Conservation (phyloP, 108 stramenopile genomes). For the Nitzschia sp. region DNA sequence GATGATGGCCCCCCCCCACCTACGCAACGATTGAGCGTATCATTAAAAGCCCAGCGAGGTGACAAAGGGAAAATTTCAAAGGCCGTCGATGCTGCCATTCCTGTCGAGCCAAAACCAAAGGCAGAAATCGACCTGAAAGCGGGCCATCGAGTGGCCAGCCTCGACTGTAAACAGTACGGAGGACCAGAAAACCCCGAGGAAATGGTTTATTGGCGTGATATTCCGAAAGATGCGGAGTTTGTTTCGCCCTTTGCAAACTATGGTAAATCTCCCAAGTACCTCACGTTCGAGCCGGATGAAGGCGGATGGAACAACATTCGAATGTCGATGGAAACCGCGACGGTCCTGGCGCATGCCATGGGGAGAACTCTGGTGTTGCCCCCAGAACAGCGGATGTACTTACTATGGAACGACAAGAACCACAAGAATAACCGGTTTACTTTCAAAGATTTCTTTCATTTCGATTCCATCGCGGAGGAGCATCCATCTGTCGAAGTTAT, state of each 20-base stretch:
- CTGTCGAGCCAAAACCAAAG: not conserved
- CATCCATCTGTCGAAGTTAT: constrained; percentile 80
- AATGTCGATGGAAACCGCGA: constrained; percentile 91
- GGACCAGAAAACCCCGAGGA: constrained; percentile 54
- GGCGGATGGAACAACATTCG: constrained; percentile 98
- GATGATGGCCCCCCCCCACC: not conserved
- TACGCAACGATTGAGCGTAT: not conserved
- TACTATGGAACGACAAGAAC: constrained; percentile 20
- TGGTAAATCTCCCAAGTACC: constrained; percentile 44
- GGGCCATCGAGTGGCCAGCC: constrained; percentile 23
- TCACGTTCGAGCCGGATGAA: constrained; percentile 90
- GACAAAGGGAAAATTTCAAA: not conserved
- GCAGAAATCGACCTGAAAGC: not conserved
- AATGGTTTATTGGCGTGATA: constrained; percentile 89
- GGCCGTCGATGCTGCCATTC: not conserved
- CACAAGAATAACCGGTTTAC: constrained; percentile 63
- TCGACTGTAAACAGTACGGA: constrained; percentile 50
- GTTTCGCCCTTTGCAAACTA: constrained; percentile 49
- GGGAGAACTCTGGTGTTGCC: constrained; percentile 91
- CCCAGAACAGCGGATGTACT: constrained; percentile 72
- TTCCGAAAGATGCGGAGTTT: constrained; percentile 61
- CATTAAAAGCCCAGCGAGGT: not conserved
- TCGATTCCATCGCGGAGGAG: constrained; percentile 66
- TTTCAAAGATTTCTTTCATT: constrained; percentile 81
- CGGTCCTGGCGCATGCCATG: constrained; percentile 85